Percentiles rank a stretch among this genome's conserved stretches.
These are phyloP conservation scores for Ascobolus immersus DNA, from an alignment of 495 filamentous ascomycete genomes.

Conservation along the genomic window DNA sequence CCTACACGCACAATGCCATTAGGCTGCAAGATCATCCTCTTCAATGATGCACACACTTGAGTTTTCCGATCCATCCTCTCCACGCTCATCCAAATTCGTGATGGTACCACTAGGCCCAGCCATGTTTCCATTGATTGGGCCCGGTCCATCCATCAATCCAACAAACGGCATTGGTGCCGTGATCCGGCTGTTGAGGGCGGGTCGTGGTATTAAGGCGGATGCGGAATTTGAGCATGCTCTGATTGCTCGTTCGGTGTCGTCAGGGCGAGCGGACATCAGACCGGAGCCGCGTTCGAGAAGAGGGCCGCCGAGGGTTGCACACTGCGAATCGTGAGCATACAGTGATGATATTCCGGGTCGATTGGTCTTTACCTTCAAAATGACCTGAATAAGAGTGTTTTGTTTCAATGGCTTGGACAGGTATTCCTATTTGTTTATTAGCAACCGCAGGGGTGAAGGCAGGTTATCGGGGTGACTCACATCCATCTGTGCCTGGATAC, in stretches of 20 bases:
- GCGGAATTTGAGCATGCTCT: constrained; percentile 8
- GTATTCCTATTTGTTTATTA: constrained; percentile 37
- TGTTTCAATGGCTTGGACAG: constrained; percentile 94
- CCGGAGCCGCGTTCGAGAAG: constrained; percentile 34
- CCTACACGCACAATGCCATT: no score
- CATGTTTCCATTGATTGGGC: no score
- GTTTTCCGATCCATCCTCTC: no score
- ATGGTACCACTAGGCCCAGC: no score
- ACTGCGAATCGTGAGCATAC: constrained; percentile 23
- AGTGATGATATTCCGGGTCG: constrained; percentile 13
- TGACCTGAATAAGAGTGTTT: constrained; percentile 95
- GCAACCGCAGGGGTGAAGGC: not conserved
- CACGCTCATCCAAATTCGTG: no score
- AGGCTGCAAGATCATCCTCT: no score
- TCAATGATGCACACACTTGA: no score
- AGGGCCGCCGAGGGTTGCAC: constrained; percentile 71
- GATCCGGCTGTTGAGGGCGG: no score
- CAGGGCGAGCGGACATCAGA: constrained; percentile 11
- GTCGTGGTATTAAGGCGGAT: no score
- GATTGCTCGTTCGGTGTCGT: constrained; percentile 14
- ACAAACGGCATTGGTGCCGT: no score
- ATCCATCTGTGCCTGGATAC: constrained; percentile 95
- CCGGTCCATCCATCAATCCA: no score
- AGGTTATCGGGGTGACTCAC: not conserved
- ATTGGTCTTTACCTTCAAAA: constrained; percentile 41